These are phyloP conservation scores for Paracoccidioides brasiliensis DNA, from an alignment of 2,329 filamentous ascomycete genomes.

Conservation along the genomic window DNA sequence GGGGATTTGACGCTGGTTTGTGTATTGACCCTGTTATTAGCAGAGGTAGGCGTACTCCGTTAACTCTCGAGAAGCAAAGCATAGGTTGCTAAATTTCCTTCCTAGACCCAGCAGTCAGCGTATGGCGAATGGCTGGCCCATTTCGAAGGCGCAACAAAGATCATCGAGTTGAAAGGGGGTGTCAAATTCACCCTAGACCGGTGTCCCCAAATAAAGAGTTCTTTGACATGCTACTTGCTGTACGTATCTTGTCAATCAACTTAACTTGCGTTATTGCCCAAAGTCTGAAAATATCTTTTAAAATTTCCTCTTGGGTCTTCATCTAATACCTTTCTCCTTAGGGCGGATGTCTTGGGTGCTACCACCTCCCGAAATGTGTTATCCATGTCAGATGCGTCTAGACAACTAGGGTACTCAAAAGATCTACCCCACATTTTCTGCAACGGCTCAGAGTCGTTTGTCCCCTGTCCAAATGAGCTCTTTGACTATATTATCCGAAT, in stretches of 20 bases:
- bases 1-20: constrained; percentile 8
- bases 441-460: constrained; percentile 10
- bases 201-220: constrained; percentile 1
- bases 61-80: neutral
- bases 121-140: constrained; percentile 11
- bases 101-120: constrained; percentile 10
- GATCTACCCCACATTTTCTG: constrained; percentile 7
- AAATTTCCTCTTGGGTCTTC: neutral
- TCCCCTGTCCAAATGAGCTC: constrained; percentile 9
- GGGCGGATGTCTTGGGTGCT: constrained; percentile 9
- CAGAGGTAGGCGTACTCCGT: constrained; percentile 6
- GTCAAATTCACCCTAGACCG: constrained; percentile 6
- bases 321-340: neutral
- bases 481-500: constrained; percentile 10
- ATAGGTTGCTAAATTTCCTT: neutral
- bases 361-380: constrained; percentile 5
- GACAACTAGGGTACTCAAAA: constrained; percentile 8
- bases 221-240: constrained; percentile 10
- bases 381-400: constrained; percentile 4
- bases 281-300: neutral
- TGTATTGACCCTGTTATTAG: constrained; percentile 9
- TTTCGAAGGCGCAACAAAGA: constrained; percentile 12
- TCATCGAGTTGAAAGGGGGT: constrained; percentile 13
- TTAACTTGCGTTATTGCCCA: neutral
- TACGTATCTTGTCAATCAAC: neutral